Evolutionary conservation across 169 alveolate species (phyloP).

Genomic region (Babesia divergens): DNA sequence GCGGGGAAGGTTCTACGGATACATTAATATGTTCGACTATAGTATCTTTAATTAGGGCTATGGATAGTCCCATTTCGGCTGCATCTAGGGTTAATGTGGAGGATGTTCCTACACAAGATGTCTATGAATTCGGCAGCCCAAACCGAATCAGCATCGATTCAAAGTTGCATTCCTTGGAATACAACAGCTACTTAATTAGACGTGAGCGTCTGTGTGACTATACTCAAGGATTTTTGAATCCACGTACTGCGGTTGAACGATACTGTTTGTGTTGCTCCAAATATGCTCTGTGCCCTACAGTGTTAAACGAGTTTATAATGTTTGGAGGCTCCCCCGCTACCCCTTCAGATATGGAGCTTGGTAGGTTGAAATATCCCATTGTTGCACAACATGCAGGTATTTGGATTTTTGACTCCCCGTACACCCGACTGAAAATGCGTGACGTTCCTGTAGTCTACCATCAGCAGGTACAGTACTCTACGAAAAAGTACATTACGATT

Average conservation of each 20-base stretch:
- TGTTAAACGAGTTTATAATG: conserved; percentile 31
- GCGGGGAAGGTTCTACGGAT: no score
- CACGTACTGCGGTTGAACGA: background rate
- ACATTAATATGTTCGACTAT: no score
- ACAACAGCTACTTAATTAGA: no score
- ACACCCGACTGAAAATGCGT: conserved; percentile 5
- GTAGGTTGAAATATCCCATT: background rate
- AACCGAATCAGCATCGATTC: no score
- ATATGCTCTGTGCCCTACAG: conserved; percentile 28
- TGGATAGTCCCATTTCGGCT: no score
- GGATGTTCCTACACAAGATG: no score
- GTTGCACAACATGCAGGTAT: background rate
- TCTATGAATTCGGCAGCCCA: no score
- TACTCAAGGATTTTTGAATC: background rate
- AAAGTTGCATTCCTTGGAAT: no score
- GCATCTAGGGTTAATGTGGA: no score
- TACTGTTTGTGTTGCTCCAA: conserved; percentile 16
- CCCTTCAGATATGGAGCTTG: conserved; percentile 36
- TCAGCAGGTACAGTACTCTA: conserved; percentile 54
- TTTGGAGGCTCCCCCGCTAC: conserved; percentile 50
- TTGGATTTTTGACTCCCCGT: conserved; percentile 36
- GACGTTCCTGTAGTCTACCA: conserved; percentile 34
- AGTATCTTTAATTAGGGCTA: no score
- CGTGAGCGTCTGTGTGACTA: background rate
- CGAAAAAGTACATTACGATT: conserved; percentile 17